phyloP scores from a whole-genome alignment of 495 filamentous ascomycete species.

The Niebla homalea region DNA sequence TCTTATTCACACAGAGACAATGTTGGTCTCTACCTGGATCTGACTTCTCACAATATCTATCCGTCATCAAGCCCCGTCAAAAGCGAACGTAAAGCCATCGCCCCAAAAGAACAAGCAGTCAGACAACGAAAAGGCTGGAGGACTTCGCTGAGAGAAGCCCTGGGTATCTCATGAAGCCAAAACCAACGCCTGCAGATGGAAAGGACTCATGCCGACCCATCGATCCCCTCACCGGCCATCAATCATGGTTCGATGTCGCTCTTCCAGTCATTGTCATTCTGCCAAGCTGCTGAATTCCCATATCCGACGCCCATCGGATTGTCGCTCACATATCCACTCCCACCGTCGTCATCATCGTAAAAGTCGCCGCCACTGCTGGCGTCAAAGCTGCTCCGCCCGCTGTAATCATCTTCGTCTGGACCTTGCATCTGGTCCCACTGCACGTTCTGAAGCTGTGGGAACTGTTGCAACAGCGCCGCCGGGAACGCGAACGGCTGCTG shows the following conservation, averaged over 20 bases:
- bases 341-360: slow-evolving; percentile 34
- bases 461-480: slow-evolving; percentile 77
- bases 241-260: slow-evolving; percentile 3
- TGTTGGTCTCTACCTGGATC: too few relatives aligned
- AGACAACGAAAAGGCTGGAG: too few relatives aligned
- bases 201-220: neutral
- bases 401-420: slow-evolving; percentile 55
- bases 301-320: slow-evolving; percentile 15
- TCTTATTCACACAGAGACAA: too few relatives aligned
- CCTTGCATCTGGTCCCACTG: slow-evolving; percentile 57
- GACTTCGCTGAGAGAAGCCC: too few relatives aligned
- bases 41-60: too few relatives aligned
- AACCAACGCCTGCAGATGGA: neutral
- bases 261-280: neutral
- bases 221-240: neutral
- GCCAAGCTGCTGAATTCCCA: slow-evolving; percentile 9
- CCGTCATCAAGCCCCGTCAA: too few relatives aligned
- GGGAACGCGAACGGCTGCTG: slow-evolving; percentile 58
- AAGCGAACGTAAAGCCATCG: too few relatives aligned
- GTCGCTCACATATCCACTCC: slow-evolving; percentile 22
- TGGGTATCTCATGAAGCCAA: slow-evolving; percentile 1
- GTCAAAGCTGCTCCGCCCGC: slow-evolving; percentile 78
- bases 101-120: too few relatives aligned
- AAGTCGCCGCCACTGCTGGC: slow-evolving; percentile 58
- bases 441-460: slow-evolving; percentile 73